A percentile compares a stretch with the other conserved stretches of the same genome.
Conservation (phyloP, 768 basidiomycete species). For the Boletus vinaceobasis region DNA sequence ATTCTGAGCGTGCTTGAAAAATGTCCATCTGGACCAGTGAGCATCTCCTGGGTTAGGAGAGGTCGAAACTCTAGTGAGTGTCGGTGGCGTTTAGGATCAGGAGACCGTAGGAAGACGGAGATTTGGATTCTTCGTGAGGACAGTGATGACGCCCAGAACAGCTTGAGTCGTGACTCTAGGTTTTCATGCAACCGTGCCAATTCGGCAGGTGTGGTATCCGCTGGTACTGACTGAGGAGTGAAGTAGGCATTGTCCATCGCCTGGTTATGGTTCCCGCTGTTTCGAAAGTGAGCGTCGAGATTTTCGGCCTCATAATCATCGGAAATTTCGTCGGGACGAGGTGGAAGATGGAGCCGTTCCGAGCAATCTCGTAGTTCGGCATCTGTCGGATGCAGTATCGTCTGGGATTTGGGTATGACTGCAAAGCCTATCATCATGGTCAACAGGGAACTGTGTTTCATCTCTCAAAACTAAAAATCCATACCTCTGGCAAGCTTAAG, state of each 20-base stretch:
- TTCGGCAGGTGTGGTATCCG: slow-evolving; percentile 25
- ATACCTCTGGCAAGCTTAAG: slow-evolving; percentile 74
- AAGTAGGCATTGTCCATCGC: slow-evolving; percentile 15
- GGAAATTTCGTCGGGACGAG: slow-evolving; percentile 55
- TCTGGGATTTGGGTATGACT: slow-evolving; percentile 58
- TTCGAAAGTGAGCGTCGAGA: slow-evolving; percentile 52
- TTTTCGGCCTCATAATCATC: slow-evolving; percentile 56
- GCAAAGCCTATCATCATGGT: slow-evolving; percentile 56
- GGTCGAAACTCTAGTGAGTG: slow-evolving; percentile 38
- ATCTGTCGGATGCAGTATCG: slow-evolving; percentile 17
- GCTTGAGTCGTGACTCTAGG: slow-evolving; percentile 69
- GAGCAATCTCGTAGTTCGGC: slow-evolving; percentile 31
- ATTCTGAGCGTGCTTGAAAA: slow-evolving; percentile 65
- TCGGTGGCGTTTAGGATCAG: slow-evolving; percentile 22
- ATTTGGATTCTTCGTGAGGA: slow-evolving; percentile 60
- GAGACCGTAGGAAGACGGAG: slow-evolving; percentile 47
- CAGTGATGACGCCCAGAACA: slow-evolving; percentile 78
- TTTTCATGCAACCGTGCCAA: slow-evolving; percentile 66
- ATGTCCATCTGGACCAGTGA: slow-evolving; percentile 66
- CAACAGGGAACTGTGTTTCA: neutral
- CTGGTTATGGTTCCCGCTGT: slow-evolving; percentile 19
- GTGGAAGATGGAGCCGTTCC: slow-evolving; percentile 42
- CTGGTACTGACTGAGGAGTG: slow-evolving; percentile 19
- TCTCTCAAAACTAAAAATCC: neutral
- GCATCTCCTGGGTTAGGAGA: slow-evolving; percentile 47